Conservation (phyloP, 202 grass and related monocot genomes). For the Setaria italica region DNA sequence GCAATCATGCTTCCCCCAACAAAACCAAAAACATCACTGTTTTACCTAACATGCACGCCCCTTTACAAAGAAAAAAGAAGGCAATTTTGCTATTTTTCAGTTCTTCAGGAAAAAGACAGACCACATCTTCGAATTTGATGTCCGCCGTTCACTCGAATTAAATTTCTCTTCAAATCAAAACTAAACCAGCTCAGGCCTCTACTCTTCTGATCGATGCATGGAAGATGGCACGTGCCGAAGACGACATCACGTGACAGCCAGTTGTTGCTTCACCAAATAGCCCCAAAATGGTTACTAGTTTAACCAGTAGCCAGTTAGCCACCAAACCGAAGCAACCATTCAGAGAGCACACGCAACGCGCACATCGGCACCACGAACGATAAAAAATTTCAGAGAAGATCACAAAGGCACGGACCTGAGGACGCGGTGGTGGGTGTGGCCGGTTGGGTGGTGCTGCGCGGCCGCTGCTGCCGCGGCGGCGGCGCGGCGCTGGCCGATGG, state of each 20-base stretch:
- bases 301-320: background rate
- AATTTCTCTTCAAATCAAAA: constrained; percentile 32
- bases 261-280: constrained; percentile 11
- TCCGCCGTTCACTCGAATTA: constrained; percentile 1
- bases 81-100: background rate
- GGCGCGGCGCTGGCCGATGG: constrained; percentile 49
- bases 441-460: constrained; percentile 49
- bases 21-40: constrained; percentile 17
- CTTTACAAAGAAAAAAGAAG: background rate
- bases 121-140: constrained; percentile 7
- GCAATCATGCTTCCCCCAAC: constrained; percentile 20
- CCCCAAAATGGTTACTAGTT: background rate
- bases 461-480: constrained; percentile 23
- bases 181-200: constrained; percentile 14
- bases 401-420: constrained; percentile 51
- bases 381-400: background rate
- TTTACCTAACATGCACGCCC: background rate
- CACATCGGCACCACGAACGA: background rate
- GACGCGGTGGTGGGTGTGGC: constrained; percentile 46
- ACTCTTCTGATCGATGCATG: background rate
- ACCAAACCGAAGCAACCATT: constrained; percentile 26
- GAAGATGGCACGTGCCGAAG: constrained; percentile 29
- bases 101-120: background rate
- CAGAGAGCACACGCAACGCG: constrained; percentile 35
- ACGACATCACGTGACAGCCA: constrained; percentile 43